Conservation (phyloP, 202 grass and related monocot genomes). For the Tripidium arundinaceum region DNA sequence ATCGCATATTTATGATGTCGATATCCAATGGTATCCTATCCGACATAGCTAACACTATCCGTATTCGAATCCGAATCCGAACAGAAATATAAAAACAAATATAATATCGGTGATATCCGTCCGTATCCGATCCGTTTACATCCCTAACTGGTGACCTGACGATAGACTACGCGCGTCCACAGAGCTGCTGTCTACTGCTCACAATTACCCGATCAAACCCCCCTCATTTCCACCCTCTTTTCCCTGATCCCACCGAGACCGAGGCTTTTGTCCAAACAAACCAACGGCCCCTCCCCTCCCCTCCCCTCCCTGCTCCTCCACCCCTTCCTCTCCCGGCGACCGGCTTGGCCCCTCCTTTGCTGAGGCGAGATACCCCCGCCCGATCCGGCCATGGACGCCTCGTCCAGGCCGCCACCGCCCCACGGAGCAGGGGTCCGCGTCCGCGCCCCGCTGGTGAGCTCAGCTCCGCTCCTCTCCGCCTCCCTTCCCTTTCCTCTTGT, state of each 20-base stretch:
- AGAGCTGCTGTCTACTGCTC: neutral
- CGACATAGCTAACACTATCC: no score
- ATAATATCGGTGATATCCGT: no score
- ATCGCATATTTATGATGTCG: no score
- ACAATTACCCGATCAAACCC: neutral
- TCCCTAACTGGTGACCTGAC: neutral
- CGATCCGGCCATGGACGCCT: constrained; percentile 32
- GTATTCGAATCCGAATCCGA: no score
- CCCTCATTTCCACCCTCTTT: neutral
- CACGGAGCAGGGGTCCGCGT: constrained; percentile 37
- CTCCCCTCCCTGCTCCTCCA: no score
- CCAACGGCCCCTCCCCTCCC: neutral
- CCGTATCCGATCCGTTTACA: no score
- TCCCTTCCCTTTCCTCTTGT: neutral
- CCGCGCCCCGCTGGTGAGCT: constrained; percentile 43
- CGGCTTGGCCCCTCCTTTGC: neutral
- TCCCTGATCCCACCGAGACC: constrained; percentile 5
- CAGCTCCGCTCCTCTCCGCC: neutral
- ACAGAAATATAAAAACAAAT: no score
- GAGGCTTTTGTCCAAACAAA: constrained; percentile 17
- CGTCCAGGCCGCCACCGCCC: neutral
- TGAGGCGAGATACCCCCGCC: neutral
- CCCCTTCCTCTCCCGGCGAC: neutral
- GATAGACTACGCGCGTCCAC: neutral
- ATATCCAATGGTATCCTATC: no score